A percentile compares a stretch with the other conserved stretches of the same genome.
These are phyloP conservation scores for Blastocystis sp. DNA, from an alignment of 352 stramenopile genomes.

Conservation along the genomic window DNA sequence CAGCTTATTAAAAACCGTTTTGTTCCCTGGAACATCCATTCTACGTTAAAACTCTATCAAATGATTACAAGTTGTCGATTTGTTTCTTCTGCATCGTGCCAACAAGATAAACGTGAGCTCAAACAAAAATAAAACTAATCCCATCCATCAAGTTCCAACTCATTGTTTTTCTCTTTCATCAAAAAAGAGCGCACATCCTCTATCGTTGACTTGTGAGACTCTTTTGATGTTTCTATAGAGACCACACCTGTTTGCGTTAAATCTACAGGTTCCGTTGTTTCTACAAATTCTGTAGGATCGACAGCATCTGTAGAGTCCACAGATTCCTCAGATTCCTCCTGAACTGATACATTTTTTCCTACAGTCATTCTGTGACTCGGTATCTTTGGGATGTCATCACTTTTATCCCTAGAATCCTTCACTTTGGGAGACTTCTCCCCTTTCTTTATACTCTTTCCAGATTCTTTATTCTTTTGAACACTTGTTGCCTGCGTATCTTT, in stretches of 20 bases:
- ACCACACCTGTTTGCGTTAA: constrained; percentile 9
- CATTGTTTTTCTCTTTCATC: not conserved
- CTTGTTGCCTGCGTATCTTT: not conserved
- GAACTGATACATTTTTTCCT: not conserved
- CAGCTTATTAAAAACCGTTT: constrained; percentile 21
- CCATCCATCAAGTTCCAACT: constrained; percentile 7
- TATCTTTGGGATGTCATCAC: no score
- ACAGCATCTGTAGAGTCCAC: not conserved
- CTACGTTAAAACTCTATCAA: not conserved
- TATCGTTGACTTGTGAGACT: not conserved
- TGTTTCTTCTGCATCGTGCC: not conserved
- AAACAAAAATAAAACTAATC: constrained; percentile 5
- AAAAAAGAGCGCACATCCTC: constrained; percentile 12
- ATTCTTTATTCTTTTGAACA: not conserved
- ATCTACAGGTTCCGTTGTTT: not conserved
- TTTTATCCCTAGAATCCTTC: not conserved
- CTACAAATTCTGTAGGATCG: not conserved
- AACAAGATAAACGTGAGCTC: not conserved
- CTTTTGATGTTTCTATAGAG: not conserved
- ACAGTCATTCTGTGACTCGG: no score
- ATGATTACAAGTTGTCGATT: constrained; percentile 22
- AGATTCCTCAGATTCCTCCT: not conserved
- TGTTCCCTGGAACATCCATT: constrained; percentile 15
- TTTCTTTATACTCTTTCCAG: not conserved
- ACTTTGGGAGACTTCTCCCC: not conserved